Conservation (phyloP, 2,329 filamentous ascomycete species). For the Talaromyces albobiverticillius region DNA sequence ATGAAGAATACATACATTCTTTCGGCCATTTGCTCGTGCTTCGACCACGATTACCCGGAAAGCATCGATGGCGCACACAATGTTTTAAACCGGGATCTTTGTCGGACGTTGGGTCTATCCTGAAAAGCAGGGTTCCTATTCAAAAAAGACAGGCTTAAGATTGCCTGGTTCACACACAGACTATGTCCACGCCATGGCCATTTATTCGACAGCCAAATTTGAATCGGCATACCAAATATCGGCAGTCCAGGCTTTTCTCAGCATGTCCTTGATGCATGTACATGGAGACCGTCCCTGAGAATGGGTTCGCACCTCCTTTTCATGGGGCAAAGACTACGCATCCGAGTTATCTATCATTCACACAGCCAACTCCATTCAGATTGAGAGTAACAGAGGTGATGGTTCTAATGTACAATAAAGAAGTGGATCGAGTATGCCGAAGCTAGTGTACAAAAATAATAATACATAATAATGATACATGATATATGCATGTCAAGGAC, state of each 20-base stretch:
- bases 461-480: slow-evolving; percentile 9
- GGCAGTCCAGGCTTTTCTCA: no score
- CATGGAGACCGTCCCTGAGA: no score
- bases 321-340: no score
- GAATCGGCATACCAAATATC: background rate
- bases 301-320: no score
- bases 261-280: no score
- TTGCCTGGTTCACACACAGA: background rate
- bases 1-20: background rate
- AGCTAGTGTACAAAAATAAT: slow-evolving; percentile 3
- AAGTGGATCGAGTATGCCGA: background rate
- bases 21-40: no score
- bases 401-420: background rate
- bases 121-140: background rate
- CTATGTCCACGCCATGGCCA: background rate
- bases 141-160: background rate
- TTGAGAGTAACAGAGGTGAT: background rate
- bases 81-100: background rate
- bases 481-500: background rate
- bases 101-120: background rate
- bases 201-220: background rate
- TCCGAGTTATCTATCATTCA: no score
- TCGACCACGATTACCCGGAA: background rate
- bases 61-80: background rate
- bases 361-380: no score